Percentiles rank a stretch among this genome's conserved stretches.
phyloP scores from a whole-genome alignment of 2,329 filamentous ascomycete species.

The Cordyceps javanica region DNA sequence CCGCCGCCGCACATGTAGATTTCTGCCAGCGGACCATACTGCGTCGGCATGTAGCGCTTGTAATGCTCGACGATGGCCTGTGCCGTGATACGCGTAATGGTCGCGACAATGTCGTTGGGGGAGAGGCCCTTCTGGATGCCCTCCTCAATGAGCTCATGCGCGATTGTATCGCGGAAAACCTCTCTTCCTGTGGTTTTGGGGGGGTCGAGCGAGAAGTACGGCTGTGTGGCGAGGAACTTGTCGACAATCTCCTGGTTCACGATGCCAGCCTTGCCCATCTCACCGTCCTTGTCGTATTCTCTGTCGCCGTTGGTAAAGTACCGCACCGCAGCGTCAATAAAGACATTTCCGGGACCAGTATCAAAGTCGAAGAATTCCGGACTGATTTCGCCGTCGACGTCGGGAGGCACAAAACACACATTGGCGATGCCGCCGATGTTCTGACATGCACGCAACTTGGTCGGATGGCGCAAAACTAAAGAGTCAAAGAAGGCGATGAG shows the following conservation, averaged over 20 bases:
- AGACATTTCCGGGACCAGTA: conserved; percentile 50
- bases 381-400: conserved; percentile 27
- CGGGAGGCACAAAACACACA: conserved; percentile 52
- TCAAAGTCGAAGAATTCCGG: conserved; percentile 40
- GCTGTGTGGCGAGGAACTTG: conserved; percentile 37
- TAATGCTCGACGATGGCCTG: conserved; percentile 48
- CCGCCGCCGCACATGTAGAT: conserved; percentile 57
- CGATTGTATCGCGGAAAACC: conserved; percentile 52
- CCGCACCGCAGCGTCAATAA: conserved; percentile 51
- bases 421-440: conserved; percentile 58
- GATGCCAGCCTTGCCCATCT: conserved; percentile 41
- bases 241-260: conserved; percentile 47
- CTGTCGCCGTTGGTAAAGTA: conserved; percentile 44
- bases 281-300: conserved; percentile 47
- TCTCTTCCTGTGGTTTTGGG: conserved; percentile 55
- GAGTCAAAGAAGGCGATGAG: conserved; percentile 52
- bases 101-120: conserved; percentile 49
- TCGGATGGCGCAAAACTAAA: conserved; percentile 48
- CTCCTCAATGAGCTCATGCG: conserved; percentile 43
- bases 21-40: conserved; percentile 40
- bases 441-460: conserved; percentile 51
- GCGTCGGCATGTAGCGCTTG: conserved; percentile 39
- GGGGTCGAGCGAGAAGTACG: conserved; percentile 44
- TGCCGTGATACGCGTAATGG: conserved; percentile 52
- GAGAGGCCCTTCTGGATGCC: conserved; percentile 37